A percentile compares a stretch with the other conserved stretches of the same genome.
These are phyloP conservation scores for Aspergillus olivimuriae DNA, from an alignment of 495 filamentous ascomycete species.

Conservation along the genomic window DNA sequence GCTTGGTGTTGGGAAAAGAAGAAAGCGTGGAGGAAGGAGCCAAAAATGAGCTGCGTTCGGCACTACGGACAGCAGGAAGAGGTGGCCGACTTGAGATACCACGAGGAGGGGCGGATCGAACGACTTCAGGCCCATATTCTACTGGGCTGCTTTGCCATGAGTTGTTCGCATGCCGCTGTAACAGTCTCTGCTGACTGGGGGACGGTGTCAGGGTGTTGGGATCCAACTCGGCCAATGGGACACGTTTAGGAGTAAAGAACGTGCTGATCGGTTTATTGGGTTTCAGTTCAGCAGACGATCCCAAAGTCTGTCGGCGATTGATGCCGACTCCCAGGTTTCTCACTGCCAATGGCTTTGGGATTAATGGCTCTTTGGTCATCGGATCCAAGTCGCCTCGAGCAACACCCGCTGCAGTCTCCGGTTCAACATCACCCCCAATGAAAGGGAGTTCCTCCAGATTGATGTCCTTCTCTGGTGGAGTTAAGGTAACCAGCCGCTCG, in stretches of 20 bases:
- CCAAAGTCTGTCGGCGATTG: constrained; percentile 35
- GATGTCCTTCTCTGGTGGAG: constrained; percentile 51
- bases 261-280: constrained; percentile 60
- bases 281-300: constrained; percentile 52
- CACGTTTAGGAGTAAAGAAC: constrained; percentile 72
- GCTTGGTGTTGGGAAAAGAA: constrained; percentile 48
- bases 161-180: constrained; percentile 45
- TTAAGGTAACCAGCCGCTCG: constrained; percentile 65
- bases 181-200: constrained; percentile 56
- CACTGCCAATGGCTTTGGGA: constrained; percentile 26
- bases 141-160: constrained; percentile 48
- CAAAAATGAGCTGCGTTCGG: constrained; percentile 42
- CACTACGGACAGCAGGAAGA: constrained; percentile 34
- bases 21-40: constrained; percentile 36
- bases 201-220: constrained; percentile 75
- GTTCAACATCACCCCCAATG: constrained; percentile 67
- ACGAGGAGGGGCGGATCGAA: constrained; percentile 33
- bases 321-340: constrained; percentile 26
- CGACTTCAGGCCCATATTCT: constrained; percentile 23
- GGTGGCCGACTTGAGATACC: constrained; percentile 30
- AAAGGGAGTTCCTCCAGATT: constrained; percentile 64
- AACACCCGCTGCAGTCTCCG: constrained; percentile 64
- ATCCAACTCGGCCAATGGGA: constrained; percentile 79
- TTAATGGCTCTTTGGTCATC: constrained; percentile 71
- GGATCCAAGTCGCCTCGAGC: constrained; percentile 84